Percentiles rank a stretch among this genome's conserved stretches.
Evolutionary conservation across 2,329 filamentous ascomycete genomes (phyloP).

Genomic region (Mollisiaceae sp.): DNA sequence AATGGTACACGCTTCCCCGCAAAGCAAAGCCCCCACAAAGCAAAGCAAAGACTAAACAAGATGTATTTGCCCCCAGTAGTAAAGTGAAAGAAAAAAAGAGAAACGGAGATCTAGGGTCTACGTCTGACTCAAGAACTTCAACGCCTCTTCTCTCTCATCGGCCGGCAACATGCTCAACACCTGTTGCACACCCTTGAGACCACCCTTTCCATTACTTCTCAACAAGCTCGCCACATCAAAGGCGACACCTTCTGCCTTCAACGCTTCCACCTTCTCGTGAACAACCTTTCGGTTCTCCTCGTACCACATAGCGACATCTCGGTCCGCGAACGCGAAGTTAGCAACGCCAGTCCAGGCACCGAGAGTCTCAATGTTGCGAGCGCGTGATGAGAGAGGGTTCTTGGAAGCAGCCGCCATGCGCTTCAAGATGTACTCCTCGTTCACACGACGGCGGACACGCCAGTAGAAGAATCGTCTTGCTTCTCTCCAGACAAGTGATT

Average conservation of each 20-base stretch:
- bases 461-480: slow-evolving; percentile 99
- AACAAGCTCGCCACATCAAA: slow-evolving; percentile 72
- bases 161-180: slow-evolving; percentile 86
- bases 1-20: slow-evolving; percentile 19
- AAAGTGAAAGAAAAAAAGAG: background rate
- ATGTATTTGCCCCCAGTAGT: background rate
- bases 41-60: background rate
- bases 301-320: slow-evolving; percentile 90
- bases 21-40: background rate
- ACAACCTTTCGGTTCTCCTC: slow-evolving; percentile 90
- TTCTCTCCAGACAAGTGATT: slow-evolving; percentile 82
- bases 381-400: slow-evolving; percentile 58
- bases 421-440: slow-evolving; percentile 96
- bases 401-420: slow-evolving; percentile 66
- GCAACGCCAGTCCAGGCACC: slow-evolving; percentile 82
- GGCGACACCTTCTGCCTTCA: slow-evolving; percentile 78
- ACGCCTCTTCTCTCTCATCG: slow-evolving; percentile 73
- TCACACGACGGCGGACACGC: slow-evolving; percentile 94
- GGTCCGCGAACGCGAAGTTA: slow-evolving; percentile 79
- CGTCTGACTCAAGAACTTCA: slow-evolving; percentile 40
- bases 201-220: slow-evolving; percentile 68
- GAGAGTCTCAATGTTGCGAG: slow-evolving; percentile 74
- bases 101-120: slow-evolving; percentile 11
- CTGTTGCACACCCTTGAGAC: slow-evolving; percentile 84
- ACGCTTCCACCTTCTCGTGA: slow-evolving; percentile 79